phyloP scores from a whole-genome alignment of 1,284 basidiomycete species.

The Cryptococcus amylolentus region DNA sequence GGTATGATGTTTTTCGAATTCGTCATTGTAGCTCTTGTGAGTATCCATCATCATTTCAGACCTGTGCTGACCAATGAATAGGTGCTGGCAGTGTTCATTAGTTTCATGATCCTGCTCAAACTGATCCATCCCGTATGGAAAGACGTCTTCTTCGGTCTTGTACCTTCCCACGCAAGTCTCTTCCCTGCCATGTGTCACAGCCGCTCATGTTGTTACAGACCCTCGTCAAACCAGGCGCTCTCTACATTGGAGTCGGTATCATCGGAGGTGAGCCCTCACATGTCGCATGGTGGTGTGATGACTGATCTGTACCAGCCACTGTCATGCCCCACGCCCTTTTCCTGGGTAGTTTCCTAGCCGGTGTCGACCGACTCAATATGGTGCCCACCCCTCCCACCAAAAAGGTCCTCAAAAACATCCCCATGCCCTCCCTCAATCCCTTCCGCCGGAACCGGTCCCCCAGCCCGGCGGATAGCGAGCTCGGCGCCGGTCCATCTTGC shows the following conservation, averaged over 20 bases:
- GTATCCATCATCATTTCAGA: conserved; percentile 17
- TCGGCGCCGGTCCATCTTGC: background rate
- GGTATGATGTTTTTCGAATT: conserved; percentile 65
- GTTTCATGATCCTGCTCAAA: conserved; percentile 75
- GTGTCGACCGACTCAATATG: conserved; percentile 62
- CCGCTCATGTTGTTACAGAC: conserved; percentile 20
- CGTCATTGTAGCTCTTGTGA: conserved; percentile 61
- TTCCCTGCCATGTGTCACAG: background rate
- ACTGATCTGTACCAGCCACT: conserved; percentile 57
- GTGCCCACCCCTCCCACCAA: conserved; percentile 29
- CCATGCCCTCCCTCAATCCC: conserved; percentile 15
- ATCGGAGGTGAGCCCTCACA: conserved; percentile 44
- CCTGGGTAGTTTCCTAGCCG: conserved; percentile 79
- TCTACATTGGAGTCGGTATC: conserved; percentile 71
- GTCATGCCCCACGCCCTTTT: conserved; percentile 88
- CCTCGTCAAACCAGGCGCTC: conserved; percentile 50
- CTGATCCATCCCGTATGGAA: conserved; percentile 73
- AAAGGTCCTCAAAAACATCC: conserved; percentile 6
- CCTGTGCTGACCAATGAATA: conserved; percentile 31
- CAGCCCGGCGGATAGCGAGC: background rate
- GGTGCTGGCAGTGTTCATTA: conserved; percentile 75
- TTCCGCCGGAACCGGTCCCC: background rate
- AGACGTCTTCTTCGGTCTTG: conserved; percentile 74
- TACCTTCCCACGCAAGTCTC: conserved; percentile 63
- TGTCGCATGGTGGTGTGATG: background rate